A percentile compares a stretch with the other conserved stretches of the same genome.
Evolutionary conservation across 306 rosid genomes (phyloP).

Genomic region (Medicago arabica): DNA sequence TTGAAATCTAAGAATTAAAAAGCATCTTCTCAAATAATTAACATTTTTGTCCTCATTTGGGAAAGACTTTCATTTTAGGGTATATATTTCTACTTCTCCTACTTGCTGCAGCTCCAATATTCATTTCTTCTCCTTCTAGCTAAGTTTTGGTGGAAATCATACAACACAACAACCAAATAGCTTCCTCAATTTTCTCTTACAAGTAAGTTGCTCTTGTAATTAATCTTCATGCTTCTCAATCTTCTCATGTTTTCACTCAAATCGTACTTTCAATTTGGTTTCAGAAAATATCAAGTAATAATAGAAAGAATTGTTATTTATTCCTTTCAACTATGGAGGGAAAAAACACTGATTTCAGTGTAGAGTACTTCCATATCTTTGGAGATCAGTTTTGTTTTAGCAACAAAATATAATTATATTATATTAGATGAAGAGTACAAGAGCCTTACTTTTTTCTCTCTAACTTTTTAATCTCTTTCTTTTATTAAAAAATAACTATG

Average conservation of each 20-base stretch:
- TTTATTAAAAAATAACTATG: neutral
- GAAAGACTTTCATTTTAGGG: slow-evolving; percentile 43
- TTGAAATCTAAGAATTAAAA: slow-evolving; percentile 31
- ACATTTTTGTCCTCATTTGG: slow-evolving; percentile 34
- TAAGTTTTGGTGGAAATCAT: slow-evolving; percentile 40
- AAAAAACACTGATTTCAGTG: slow-evolving; percentile 21
- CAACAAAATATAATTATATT: neutral
- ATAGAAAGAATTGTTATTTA: no score
- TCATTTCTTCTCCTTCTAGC: slow-evolving; percentile 42
- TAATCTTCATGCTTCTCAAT: slow-evolving; percentile 20
- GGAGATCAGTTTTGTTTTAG: neutral
- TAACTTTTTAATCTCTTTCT: neutral
- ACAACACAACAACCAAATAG: slow-evolving; percentile 34
- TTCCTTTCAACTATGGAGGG: neutral
- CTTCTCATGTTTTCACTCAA: slow-evolving; percentile 24
- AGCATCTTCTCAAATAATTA: slow-evolving; percentile 39
- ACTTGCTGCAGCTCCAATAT: neutral
- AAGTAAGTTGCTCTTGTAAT: slow-evolving; percentile 39
- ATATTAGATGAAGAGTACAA: neutral
- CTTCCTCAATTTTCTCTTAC: slow-evolving; percentile 43
- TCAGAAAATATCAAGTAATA: neutral
- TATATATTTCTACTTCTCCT: slow-evolving; percentile 23
- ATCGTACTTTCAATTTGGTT: slow-evolving; percentile 31
- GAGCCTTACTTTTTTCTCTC: slow-evolving; percentile 17
- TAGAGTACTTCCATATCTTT: slow-evolving; percentile 22